Evolutionary conservation across 768 basidiomycete genomes (phyloP).

Genomic region (Mycena maculata): DNA sequence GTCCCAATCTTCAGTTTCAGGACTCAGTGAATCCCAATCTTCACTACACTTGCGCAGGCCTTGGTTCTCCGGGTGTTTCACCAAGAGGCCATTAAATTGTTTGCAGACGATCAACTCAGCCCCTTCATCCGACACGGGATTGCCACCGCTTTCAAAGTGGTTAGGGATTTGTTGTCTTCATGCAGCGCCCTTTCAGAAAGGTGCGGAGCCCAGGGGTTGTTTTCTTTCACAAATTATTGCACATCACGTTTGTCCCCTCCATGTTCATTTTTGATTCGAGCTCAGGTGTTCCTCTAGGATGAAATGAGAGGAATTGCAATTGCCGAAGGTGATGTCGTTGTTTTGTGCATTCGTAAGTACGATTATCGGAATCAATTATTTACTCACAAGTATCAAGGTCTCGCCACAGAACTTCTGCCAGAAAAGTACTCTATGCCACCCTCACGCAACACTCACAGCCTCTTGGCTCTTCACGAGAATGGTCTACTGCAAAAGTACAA

Average conservation of each 20-base stretch:
- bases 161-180: not conserved
- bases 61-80: not conserved
- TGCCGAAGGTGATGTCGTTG: conserved; percentile 59
- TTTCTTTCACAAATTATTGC: not conserved
- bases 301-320: conserved; percentile 49
- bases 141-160: not conserved
- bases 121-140: not conserved
- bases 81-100: not conserved
- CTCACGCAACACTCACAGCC: conserved; percentile 26
- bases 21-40: not conserved
- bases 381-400: conserved; percentile 32
- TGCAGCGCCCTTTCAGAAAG: not conserved
- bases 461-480: conserved; percentile 38
- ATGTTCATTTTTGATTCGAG: not conserved
- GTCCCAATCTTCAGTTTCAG: not conserved
- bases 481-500: conserved; percentile 37
- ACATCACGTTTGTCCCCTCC: not conserved
- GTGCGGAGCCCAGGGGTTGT: not conserved
- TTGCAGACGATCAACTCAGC: not conserved
- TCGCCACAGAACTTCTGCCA: conserved; percentile 42
- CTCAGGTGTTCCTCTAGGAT: not conserved
- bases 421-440: conserved; percentile 31
- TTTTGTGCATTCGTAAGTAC: conserved; percentile 50
- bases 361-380: not conserved
- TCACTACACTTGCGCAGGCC: not conserved